These are phyloP conservation scores for Pichia gijzeniarum DNA, from an alignment of 805 yeast species.

Conservation along the genomic window DNA sequence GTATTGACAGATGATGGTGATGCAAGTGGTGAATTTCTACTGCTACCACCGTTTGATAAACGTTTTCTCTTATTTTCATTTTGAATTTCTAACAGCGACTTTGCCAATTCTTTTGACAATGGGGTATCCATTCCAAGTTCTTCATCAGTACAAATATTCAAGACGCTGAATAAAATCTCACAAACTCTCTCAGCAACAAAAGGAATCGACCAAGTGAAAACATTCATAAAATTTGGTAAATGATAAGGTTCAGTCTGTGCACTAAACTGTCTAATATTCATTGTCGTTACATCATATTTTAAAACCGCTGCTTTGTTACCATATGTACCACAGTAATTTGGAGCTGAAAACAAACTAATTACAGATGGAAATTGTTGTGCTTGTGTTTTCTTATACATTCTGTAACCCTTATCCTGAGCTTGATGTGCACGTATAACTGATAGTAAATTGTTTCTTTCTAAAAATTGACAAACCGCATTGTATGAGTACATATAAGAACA, in stretches of 20 bases:
- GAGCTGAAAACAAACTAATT: conserved; percentile 90
- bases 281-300: conserved; percentile 83
- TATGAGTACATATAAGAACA: conserved; percentile 89
- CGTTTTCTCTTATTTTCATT: conserved; percentile 1
- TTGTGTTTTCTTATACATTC: conserved; percentile 84
- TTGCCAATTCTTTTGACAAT: conserved; percentile 37
- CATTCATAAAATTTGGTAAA: conserved; percentile 96
- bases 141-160: conserved; percentile 93
- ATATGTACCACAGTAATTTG: conserved; percentile 87
- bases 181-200: conserved; percentile 95
- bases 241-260: conserved; percentile 93
- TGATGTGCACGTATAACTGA: conserved; percentile 95
- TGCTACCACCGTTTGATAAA: not conserved
- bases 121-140: conserved; percentile 77
- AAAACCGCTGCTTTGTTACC: conserved; percentile 93
- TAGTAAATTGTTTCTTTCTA: conserved; percentile 69
- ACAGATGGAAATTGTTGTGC: conserved; percentile 85
- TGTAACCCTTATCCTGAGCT: conserved; percentile 95
- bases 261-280: conserved; percentile 94
- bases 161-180: conserved; percentile 82
- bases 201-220: conserved; percentile 94
- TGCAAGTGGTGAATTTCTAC: not conserved
- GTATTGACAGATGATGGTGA: not conserved
- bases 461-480: conserved; percentile 71
- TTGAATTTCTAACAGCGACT: conserved; percentile 24